Evolutionary conservation across 208 protist species (phyloP).

Genomic region (Wallacemonas sp.): DNA sequence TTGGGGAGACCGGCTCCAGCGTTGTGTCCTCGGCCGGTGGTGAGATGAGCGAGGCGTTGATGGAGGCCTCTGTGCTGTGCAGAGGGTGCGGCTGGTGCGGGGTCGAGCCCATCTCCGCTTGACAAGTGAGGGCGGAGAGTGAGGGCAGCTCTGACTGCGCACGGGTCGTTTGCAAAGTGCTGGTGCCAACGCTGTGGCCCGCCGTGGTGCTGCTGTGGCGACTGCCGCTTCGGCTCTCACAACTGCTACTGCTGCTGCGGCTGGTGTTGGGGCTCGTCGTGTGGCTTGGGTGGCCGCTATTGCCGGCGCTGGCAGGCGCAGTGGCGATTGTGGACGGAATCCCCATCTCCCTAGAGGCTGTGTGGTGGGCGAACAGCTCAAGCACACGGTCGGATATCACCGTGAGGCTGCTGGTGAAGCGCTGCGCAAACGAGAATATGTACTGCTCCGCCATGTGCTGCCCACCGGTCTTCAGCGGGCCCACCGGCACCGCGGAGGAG

Average conservation of each 20-base stretch:
- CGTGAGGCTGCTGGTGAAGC: conserved; percentile 56
- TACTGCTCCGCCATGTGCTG: conserved; percentile 70
- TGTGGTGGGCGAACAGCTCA: conserved; percentile 27
- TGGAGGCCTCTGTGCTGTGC: neutral
- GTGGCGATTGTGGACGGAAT: neutral
- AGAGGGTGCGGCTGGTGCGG: neutral
- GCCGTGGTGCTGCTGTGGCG: neutral
- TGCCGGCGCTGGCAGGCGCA: conserved; percentile 6
- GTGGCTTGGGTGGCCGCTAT: neutral
- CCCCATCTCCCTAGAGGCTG: conserved; percentile 7
- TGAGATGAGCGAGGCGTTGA: neutral
- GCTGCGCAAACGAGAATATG: conserved; percentile 63
- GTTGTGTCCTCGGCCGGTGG: neutral
- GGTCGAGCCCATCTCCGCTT: neutral
- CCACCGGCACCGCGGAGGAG: conserved; percentile 11
- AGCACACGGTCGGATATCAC: conserved; percentile 38
- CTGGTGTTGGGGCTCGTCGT: neutral
- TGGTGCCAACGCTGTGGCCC: neutral
- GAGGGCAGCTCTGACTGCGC: neutral
- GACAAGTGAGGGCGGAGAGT: neutral
- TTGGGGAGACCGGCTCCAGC: neutral
- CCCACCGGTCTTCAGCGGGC: conserved; percentile 43
- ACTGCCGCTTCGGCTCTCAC: neutral
- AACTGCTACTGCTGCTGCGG: conserved; percentile 8
- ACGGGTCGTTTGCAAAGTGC: neutral